phyloP scores from a whole-genome alignment of 2,329 filamentous ascomycete genomes.

The Hypoxylon sp. region DNA sequence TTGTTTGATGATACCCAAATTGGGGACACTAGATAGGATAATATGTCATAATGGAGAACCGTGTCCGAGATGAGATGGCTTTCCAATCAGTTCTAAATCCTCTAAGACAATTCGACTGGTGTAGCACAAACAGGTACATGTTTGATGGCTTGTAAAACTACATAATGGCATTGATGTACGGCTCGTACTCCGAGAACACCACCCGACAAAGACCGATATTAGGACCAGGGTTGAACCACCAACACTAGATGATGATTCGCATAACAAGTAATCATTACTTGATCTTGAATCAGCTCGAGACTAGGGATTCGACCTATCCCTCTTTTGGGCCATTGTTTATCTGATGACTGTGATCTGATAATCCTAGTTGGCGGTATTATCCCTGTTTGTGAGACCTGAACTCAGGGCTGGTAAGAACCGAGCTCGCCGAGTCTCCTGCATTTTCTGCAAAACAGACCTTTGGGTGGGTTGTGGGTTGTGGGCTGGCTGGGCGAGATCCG shows the following conservation, averaged over 20 bases:
- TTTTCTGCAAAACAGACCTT: constrained; percentile 23
- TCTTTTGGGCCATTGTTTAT: constrained; percentile 39
- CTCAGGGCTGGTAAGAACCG: constrained; percentile 30
- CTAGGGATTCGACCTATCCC: constrained; percentile 35
- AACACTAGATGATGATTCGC: constrained; percentile 32
- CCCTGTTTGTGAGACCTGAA: constrained; percentile 40
- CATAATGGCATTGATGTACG: not conserved
- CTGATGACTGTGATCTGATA: constrained; percentile 45
- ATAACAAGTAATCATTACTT: constrained; percentile 38
- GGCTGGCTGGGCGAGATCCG: constrained; percentile 7
- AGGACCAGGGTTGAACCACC: constrained; percentile 22
- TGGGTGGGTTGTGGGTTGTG: not conserved
- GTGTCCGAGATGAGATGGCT: constrained; percentile 11
- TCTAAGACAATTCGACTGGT: constrained; percentile 12
- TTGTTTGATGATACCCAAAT: constrained; percentile 30
- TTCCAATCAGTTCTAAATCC: not conserved
- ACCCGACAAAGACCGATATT: constrained; percentile 40
- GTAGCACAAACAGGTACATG: constrained; percentile 3
- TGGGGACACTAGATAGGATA: constrained; percentile 21
- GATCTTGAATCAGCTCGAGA: constrained; percentile 43
- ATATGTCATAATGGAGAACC: constrained; percentile 28
- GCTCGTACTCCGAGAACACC: constrained; percentile 34
- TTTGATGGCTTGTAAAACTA: constrained; percentile 1
- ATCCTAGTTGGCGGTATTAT: constrained; percentile 37
- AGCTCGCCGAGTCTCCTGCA: constrained; percentile 32